Conservation (phyloP, 257 asterid species). For the Solanum gandarillasii region DNA sequence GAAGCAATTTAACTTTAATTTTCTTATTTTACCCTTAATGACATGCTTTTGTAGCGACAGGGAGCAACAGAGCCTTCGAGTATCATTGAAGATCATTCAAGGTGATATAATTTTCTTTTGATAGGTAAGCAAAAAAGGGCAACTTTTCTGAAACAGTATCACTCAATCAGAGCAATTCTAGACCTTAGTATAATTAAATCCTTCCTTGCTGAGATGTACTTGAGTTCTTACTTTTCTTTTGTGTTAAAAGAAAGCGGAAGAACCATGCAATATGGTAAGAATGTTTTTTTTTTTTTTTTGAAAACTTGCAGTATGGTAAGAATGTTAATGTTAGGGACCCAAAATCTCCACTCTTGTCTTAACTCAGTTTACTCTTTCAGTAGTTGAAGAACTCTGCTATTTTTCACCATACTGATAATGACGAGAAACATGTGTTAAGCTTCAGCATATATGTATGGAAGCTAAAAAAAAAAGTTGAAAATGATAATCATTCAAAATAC, state of each 20-base stretch:
- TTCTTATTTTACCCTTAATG: neutral
- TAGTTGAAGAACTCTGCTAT: neutral
- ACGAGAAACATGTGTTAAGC: neutral
- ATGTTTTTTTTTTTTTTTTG: neutral
- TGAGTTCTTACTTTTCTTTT: neutral
- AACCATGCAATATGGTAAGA: neutral
- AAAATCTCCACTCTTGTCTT: neutral
- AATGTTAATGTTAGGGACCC: neutral
- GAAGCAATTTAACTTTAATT: neutral
- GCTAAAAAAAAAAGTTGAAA: neutral
- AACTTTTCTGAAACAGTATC: neutral
- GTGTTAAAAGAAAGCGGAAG: neutral
- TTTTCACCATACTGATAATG: neutral
- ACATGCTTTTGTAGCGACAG: neutral
- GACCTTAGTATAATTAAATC: neutral
- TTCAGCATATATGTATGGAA: neutral
- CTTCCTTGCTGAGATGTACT: neutral
- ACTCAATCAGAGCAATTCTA: neutral
- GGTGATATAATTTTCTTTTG: neutral
- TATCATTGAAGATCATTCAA: neutral
- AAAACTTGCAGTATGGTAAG: neutral
- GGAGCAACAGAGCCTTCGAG: neutral
- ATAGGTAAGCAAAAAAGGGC: neutral
- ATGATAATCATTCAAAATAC: slow-evolving; percentile 24
- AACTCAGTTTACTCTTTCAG: neutral